Conservation (phyloP, 164 flowering plant genomes). For the Protea cynaroides region DNA sequence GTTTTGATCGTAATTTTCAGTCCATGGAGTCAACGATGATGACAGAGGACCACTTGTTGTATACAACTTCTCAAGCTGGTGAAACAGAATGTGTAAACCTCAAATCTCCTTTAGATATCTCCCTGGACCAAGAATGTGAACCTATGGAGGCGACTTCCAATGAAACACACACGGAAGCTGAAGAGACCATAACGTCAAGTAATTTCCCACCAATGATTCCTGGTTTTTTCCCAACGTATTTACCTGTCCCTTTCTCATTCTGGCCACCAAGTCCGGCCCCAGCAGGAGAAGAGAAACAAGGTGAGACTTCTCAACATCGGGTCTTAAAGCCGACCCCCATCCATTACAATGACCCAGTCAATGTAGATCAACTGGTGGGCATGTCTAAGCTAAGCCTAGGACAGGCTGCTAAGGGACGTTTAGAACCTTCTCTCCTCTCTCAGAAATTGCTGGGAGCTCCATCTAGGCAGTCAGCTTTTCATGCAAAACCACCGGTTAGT, state of each 20-base stretch:
- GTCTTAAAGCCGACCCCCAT: conserved; percentile 68
- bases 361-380: conserved; percentile 76
- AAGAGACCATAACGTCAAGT: conserved; percentile 23
- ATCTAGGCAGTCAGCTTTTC: conserved; percentile 80
- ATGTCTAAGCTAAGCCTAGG: conserved; percentile 73
- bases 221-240: conserved; percentile 43
- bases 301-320: conserved; percentile 44
- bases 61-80: conserved; percentile 24
- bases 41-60: conserved; percentile 21
- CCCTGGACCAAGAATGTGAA: conserved; percentile 42
- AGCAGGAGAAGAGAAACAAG: conserved; percentile 21
- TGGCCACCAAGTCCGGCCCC: conserved; percentile 44
- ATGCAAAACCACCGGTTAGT: conserved; percentile 41
- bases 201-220: conserved; percentile 35
- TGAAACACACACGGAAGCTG: conserved; percentile 26
- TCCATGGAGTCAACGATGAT: conserved; percentile 36
- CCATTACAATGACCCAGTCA: conserved; percentile 56
- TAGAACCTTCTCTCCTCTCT: conserved; percentile 48
- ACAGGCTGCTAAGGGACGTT: conserved; percentile 25
- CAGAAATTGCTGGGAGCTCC: conserved; percentile 47
- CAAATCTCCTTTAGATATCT: conserved; percentile 47
- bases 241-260: conserved; percentile 45
- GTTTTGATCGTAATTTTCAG: conserved; percentile 25
- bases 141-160: conserved; percentile 44
- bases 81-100: conserved; percentile 33